These are phyloP conservation scores for Phyllosticta citribraziliensis DNA, from an alignment of 2,329 filamentous ascomycete species.

Conservation along the genomic window DNA sequence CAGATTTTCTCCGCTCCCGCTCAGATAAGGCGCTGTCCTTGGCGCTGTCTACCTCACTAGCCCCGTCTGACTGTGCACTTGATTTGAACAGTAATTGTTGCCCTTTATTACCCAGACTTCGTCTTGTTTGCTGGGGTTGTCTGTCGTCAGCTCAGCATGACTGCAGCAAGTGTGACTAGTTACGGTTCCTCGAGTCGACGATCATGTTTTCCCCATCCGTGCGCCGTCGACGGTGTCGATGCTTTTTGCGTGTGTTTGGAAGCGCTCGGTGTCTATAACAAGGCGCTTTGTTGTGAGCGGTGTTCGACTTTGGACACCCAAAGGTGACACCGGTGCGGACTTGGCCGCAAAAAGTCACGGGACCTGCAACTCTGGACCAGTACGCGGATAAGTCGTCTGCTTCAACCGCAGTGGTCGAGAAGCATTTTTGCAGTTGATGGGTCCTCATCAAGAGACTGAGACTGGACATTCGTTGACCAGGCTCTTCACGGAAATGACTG, in stretches of 20 bases:
- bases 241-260: neutral
- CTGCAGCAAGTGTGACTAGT: neutral
- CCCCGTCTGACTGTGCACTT: neutral
- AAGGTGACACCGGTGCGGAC: neutral
- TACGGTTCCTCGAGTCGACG: neutral
- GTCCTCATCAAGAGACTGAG: too few species aligned
- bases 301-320: neutral
- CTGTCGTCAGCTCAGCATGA: neutral
- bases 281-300: neutral
- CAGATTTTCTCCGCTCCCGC: constrained; percentile 7
- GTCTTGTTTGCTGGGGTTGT: neutral
- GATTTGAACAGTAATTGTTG: neutral
- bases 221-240: neutral
- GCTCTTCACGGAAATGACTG: too few species aligned
- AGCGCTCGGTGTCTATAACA: neutral
- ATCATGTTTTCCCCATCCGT: neutral
- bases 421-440: too few species aligned
- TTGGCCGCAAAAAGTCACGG: too few species aligned
- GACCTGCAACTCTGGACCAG: too few species aligned
- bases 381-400: too few species aligned
- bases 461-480: too few species aligned
- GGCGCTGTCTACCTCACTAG: neutral
- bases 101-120: neutral
- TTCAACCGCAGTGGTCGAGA: too few species aligned
- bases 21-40: neutral